Percentiles rank a stretch among this genome's conserved stretches.
Conservation (phyloP, 768 basidiomycete genomes). For the Amanita fuliginea region DNA sequence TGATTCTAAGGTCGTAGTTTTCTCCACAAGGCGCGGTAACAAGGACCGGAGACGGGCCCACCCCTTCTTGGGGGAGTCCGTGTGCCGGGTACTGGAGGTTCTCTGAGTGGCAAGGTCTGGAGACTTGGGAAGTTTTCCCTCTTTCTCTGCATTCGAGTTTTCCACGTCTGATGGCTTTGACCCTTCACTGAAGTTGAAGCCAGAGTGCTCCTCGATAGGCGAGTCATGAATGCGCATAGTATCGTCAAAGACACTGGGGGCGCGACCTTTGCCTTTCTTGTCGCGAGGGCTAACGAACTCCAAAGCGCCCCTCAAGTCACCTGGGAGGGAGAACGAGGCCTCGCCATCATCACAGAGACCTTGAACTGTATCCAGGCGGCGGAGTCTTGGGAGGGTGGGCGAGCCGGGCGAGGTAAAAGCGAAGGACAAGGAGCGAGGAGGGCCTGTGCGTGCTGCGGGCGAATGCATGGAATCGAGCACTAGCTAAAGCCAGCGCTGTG, state of each 20-base stretch:
- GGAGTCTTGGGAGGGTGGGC: conserved; percentile 19
- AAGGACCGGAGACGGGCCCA: conserved; percentile 48
- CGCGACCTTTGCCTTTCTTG: conserved; percentile 43
- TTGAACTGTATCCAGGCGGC: conserved; percentile 15
- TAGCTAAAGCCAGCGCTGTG: neutral
- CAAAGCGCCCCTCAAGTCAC: conserved; percentile 53
- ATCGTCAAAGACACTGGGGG: conserved; percentile 36
- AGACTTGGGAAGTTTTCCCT: neutral
- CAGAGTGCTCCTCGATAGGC: conserved; percentile 32
- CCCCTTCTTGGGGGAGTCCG: conserved; percentile 17
- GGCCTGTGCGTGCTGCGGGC: conserved; percentile 59
- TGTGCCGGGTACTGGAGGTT: conserved; percentile 15
- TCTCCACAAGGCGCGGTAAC: conserved; percentile 42
- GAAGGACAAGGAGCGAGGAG: conserved; percentile 63
- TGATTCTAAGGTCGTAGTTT: conserved; percentile 23
- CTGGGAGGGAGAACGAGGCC: conserved; percentile 19
- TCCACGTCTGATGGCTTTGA: neutral
- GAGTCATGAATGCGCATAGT: conserved; percentile 41
- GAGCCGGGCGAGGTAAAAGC: conserved; percentile 43
- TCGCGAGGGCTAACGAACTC: conserved; percentile 39
- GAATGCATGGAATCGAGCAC: conserved; percentile 17
- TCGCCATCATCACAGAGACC: conserved; percentile 23
- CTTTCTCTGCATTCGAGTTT: neutral
- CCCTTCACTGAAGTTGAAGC: conserved; percentile 19
- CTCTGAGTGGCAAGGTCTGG: conserved; percentile 9